Evolutionary conservation across 495 filamentous ascomycete genomes (phyloP).

Genomic region (Cenococcum geophilum): DNA sequence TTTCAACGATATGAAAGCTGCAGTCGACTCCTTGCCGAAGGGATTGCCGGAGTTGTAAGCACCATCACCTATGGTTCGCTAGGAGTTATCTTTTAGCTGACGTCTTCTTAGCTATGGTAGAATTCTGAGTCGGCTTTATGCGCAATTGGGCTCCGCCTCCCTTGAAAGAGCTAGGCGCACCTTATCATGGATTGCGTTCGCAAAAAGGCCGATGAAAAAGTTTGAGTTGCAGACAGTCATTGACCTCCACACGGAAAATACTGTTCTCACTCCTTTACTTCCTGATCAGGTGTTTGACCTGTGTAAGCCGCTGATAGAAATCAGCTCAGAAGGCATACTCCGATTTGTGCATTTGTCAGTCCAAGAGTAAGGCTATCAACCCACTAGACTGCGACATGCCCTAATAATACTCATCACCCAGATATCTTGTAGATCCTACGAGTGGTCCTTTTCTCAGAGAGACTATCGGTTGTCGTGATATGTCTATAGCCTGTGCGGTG

Average conservation of each 20-base stretch:
- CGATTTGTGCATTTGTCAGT: slow-evolving; percentile 9
- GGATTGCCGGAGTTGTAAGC: neutral
- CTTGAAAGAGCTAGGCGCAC: neutral
- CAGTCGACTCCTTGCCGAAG: neutral
- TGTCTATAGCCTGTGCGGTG: neutral
- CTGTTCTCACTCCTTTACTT: neutral
- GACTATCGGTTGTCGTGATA: neutral
- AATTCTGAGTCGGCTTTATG: neutral
- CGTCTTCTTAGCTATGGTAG: too few relatives aligned
- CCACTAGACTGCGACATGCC: too few relatives aligned
- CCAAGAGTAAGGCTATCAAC: neutral
- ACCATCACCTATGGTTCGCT: neutral
- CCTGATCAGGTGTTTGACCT: neutral
- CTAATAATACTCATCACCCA: neutral
- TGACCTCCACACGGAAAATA: neutral
- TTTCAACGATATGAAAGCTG: neutral
- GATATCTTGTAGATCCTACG: neutral
- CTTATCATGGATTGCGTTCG: neutral
- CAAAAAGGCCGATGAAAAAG: neutral
- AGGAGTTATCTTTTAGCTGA: neutral
- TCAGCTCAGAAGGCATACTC: neutral
- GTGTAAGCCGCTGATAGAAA: neutral
- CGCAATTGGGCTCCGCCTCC: neutral
- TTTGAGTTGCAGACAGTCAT: neutral
- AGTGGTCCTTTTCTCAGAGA: neutral